Conservation (phyloP, 768 basidiomycete species). For the Leccinum imitatum region DNA sequence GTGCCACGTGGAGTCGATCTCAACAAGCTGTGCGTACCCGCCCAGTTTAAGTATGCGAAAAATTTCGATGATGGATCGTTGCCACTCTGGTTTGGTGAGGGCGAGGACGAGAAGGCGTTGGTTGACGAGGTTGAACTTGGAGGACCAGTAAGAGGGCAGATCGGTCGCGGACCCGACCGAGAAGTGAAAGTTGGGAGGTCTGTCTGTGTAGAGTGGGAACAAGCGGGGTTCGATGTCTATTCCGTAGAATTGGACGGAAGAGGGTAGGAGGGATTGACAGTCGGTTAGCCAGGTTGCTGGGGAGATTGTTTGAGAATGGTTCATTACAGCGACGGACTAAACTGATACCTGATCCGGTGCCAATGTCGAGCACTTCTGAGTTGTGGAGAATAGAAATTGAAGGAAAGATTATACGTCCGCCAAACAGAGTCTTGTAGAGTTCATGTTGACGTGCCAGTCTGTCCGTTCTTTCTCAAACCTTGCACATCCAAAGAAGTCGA, state of each 20-base stretch:
- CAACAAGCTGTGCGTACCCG: constrained; percentile 32
- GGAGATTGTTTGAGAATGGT: neutral
- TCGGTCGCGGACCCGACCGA: constrained; percentile 14
- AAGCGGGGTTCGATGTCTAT: constrained; percentile 24
- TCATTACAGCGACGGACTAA: neutral
- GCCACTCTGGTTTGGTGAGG: constrained; percentile 26
- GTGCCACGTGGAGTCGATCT: constrained; percentile 21
- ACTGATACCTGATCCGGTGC: constrained; percentile 22
- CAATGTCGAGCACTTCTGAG: constrained; percentile 22
- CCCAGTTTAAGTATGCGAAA: constrained; percentile 31
- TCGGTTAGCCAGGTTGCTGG: constrained; percentile 21
- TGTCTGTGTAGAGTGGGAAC: constrained; percentile 7
- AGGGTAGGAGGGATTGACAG: constrained; percentile 8
- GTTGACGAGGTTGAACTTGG: constrained; percentile 31
- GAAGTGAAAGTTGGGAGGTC: constrained; percentile 10
- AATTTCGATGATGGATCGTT: constrained; percentile 22
- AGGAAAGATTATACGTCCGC: constrained; percentile 18
- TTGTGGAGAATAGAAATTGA: constrained; percentile 1
- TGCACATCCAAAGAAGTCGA: neutral
- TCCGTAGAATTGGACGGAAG: constrained; percentile 19
- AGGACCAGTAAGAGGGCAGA: constrained; percentile 31
- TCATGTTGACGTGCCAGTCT: constrained; percentile 22
- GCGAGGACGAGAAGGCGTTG: constrained; percentile 34
- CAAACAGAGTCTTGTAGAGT: constrained; percentile 18
- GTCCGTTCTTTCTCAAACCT: neutral